Evolutionary conservation across 1,284 basidiomycete species (phyloP).

Genomic region (Exsudoporus floridanus): DNA sequence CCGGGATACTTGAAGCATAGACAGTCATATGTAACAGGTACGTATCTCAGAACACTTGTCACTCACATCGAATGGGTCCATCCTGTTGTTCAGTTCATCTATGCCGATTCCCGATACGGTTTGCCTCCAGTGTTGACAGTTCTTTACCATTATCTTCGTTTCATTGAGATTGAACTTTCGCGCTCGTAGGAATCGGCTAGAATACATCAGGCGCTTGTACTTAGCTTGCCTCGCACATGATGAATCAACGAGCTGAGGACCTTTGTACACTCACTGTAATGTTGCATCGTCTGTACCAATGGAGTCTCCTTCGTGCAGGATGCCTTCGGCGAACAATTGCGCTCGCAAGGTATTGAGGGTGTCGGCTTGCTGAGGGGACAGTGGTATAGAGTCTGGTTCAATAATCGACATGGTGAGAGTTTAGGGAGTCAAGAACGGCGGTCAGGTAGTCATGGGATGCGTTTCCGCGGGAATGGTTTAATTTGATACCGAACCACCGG

Average conservation of each 20-base stretch:
- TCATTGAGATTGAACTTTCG: slow-evolving; percentile 56
- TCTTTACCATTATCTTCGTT: slow-evolving; percentile 56
- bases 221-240: slow-evolving; percentile 1
- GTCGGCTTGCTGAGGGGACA: slow-evolving; percentile 25
- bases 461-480: background rate
- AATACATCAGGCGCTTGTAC: slow-evolving; percentile 1
- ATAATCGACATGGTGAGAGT: slow-evolving; percentile 16
- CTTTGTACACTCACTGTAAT: slow-evolving; percentile 45
- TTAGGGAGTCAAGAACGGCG: background rate
- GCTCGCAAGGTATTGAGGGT: slow-evolving; percentile 43
- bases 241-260: background rate
- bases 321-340: slow-evolving; percentile 49
- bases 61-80: slow-evolving; percentile 64
- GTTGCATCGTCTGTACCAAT: slow-evolving; percentile 66
- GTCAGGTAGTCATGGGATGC: background rate
- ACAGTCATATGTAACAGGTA: slow-evolving; percentile 2
- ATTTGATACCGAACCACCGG: background rate
- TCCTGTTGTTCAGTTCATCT: slow-evolving; percentile 52
- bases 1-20: slow-evolving; percentile 57
- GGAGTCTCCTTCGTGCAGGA: slow-evolving; percentile 58
- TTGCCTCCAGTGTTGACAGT: slow-evolving; percentile 59
- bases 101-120: slow-evolving; percentile 57
- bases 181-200: slow-evolving; percentile 67
- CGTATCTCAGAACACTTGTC: background rate
- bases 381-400: background rate